These are phyloP conservation scores for Daldinia decipiens DNA, from an alignment of 495 filamentous ascomycete genomes.

Conservation along the genomic window DNA sequence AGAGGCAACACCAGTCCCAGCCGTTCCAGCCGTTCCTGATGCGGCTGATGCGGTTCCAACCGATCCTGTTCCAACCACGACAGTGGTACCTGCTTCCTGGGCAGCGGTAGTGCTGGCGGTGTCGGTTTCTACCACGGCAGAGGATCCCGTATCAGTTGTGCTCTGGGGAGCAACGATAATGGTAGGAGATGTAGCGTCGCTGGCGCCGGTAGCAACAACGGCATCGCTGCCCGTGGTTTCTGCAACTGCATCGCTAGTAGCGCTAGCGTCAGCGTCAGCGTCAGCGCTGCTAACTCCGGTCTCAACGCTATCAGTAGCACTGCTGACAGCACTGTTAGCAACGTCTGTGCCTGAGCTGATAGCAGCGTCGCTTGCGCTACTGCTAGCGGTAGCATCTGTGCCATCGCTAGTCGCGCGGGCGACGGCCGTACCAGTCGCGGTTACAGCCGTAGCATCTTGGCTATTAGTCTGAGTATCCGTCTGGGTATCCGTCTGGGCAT, in stretches of 20 bases:
- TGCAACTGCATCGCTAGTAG: neutral
- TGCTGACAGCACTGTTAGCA: neutral
- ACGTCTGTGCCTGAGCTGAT: slow-evolving; percentile 7
- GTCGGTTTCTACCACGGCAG: slow-evolving; percentile 9
- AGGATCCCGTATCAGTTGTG: neutral
- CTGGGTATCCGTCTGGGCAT: slow-evolving; percentile 20
- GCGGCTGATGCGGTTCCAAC: neutral
- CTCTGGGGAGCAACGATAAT: neutral
- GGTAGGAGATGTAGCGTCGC: neutral
- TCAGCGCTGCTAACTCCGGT: neutral
- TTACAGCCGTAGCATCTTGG: neutral
- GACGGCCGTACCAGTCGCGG: neutral
- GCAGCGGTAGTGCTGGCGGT: neutral
- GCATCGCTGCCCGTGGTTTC: neutral
- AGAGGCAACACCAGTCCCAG: slow-evolving; percentile 13
- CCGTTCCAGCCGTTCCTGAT: neutral
- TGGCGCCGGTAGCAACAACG: neutral
- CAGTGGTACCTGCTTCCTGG: slow-evolving; percentile 7
- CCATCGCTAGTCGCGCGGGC: slow-evolving; percentile 6
- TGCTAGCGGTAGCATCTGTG: slow-evolving; percentile 4
- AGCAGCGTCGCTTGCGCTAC: slow-evolving; percentile 2
- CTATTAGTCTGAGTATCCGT: slow-evolving; percentile 22
- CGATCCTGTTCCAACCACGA: neutral
- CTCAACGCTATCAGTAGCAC: slow-evolving; percentile 5
- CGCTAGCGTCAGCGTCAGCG: slow-evolving; percentile 2